Evolutionary conservation across 345 rosid genomes (phyloP), one percentile per base, ranked within the genome.

Genomic region (Aurinia saxatilis): DNA sequence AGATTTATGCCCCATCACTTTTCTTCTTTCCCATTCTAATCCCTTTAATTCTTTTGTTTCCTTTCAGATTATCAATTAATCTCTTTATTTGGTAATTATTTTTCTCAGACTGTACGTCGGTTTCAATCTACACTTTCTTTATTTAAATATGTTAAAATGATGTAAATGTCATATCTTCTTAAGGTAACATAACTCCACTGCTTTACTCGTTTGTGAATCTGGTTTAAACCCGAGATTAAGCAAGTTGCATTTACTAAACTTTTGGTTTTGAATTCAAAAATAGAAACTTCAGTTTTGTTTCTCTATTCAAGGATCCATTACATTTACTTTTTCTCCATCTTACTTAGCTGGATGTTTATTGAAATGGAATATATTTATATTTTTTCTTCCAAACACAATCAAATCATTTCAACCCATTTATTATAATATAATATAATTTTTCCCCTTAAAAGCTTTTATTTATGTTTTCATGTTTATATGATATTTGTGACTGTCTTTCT

Each of bases 191-290:
- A 69, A 35, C 35, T 53, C 34, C 33, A 53, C 34, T 44, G 21
- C 37, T 29, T 37, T n/a, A 52, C 47, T 46, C 45, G 49, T 69
- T 45, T 61, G 31, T 68, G 49, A 44, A 44, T 60, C 55, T 52
- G 31, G 23, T 36, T 6, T 60, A 16, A 36, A 39, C n/a, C 60
- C 59, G 64, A 64, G 65, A 64, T 71, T 65, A 64, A 57, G 71
- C 66, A 71, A 64, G 66, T 71, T 71, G 56, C 75, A 71, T 71
- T 64, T 57, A 71, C 64, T 45, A 5, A 64, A 64, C 58, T 19
- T 63, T 54, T 56, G 50, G 11, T 56, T 70, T 71, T 50, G 52
- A 71, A 64, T 50, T 65, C 60, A 36, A 65, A 63, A 29, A 11
- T 36, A 54, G 65, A 64, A 71, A 35, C 30, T 50, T 53, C 60